phyloP scores from a whole-genome alignment of 179 eudicot genomes.

The Actinidia arguta region DNA sequence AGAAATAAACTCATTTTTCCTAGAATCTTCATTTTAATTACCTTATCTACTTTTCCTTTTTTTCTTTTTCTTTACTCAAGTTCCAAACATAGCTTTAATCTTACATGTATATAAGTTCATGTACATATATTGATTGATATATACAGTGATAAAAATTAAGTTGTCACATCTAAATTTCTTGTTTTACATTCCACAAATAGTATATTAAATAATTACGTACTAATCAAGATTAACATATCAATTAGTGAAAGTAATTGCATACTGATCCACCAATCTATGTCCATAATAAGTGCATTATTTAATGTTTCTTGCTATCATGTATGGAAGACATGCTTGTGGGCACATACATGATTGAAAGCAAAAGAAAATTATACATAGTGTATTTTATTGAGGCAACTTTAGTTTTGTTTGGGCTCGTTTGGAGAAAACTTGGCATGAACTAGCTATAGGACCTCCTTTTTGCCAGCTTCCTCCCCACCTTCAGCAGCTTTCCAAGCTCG shows the following conservation, averaged over 20 bases:
- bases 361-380: not conserved
- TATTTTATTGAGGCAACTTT: not conserved
- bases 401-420: slow-evolving; percentile 4
- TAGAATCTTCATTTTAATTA: too few relatives aligned
- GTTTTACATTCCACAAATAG: not conserved
- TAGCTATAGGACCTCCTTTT: too few relatives aligned
- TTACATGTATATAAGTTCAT: not conserved
- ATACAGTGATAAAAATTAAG: too few relatives aligned
- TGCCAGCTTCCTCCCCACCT: too few relatives aligned
- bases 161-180: slow-evolving; percentile 16
- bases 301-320: not conserved
- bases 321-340: not conserved
- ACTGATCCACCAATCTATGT: too few relatives aligned
- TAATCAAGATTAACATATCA: not conserved
- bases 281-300: too few relatives aligned
- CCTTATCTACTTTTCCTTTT: not conserved
- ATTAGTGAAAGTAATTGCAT: too few relatives aligned
- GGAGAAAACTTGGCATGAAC: not conserved
- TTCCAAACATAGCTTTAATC: not conserved
- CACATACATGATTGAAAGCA: not conserved
- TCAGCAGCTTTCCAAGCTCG: too few relatives aligned
- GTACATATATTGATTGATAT: too few relatives aligned
- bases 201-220: not conserved
- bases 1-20: too few relatives aligned
- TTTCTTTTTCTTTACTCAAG: not conserved